Conservation (phyloP, 345 rosid genomes). For the Sonneratia alba region DNA sequence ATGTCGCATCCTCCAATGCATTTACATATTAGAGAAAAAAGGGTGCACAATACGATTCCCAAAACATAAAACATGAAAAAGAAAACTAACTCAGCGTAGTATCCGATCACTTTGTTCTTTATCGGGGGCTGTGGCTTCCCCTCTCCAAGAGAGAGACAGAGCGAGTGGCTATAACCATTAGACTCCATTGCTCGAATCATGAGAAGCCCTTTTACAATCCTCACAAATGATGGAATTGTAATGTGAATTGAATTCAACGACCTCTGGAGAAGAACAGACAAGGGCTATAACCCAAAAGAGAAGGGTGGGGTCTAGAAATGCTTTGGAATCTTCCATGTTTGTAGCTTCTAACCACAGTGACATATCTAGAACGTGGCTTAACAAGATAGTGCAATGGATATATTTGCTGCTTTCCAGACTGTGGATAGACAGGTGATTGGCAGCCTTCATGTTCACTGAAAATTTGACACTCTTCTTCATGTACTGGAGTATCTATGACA, state of each 20-base stretch:
- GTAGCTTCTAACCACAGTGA: neutral
- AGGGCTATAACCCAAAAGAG: neutral
- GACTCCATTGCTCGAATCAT: conserved; percentile 1
- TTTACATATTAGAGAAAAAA: conserved; percentile 19
- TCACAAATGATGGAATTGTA: neutral
- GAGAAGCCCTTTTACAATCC: neutral
- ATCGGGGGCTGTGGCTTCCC: neutral
- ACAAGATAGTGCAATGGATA: neutral
- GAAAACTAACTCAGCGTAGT: neutral
- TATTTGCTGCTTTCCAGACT: neutral
- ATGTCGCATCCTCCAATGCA: conserved; percentile 38
- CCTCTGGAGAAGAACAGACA: neutral
- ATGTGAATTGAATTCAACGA: neutral
- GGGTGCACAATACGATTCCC: neutral
- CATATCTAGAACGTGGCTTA: neutral
- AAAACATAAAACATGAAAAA: neutral
- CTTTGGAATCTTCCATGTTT: neutral
- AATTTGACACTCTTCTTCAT: neutral
- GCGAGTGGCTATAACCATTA: neutral
- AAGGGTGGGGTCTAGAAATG: neutral
- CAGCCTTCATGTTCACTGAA: neutral
- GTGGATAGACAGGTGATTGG: neutral
- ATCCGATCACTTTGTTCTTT: neutral
- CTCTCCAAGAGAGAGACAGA: neutral
- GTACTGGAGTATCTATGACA: neutral